Evolutionary conservation across 495 filamentous ascomycete species (phyloP).

Genomic region (Penicillium ochrochloron): DNA sequence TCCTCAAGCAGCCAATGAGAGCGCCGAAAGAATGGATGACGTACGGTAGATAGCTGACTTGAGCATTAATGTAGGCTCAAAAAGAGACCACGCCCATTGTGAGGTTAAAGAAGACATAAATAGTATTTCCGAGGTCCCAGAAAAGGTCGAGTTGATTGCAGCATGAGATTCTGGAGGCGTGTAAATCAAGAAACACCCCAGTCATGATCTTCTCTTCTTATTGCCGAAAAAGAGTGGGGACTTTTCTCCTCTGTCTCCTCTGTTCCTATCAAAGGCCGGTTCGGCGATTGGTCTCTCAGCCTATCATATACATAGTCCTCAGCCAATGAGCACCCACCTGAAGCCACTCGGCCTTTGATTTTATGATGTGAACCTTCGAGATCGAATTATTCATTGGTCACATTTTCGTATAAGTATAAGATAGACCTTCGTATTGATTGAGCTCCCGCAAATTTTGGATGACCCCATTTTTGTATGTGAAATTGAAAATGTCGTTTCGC

Average conservation of each 20-base stretch:
- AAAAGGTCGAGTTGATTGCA: neutral
- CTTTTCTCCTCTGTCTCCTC: neutral
- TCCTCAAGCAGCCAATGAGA: neutral
- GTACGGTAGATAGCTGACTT: constrained; percentile 4
- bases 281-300: neutral
- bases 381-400: neutral
- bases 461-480: neutral
- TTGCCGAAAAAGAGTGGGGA: constrained; percentile 2
- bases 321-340: neutral
- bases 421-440: too few relatives aligned
- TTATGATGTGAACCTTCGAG: neutral
- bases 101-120: neutral
- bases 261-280: constrained; percentile 4
- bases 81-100: constrained; percentile 4
- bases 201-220: neutral
- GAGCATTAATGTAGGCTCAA: constrained; percentile 2
- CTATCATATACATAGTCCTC: neutral
- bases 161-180: neutral
- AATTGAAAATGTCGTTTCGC: neutral
- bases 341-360: constrained; percentile 14
- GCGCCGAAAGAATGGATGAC: neutral
- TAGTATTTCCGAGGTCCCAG: neutral
- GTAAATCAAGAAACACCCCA: neutral
- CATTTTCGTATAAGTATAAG: neutral
- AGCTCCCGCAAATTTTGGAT: neutral